Evolutionary conservation across 1,139 yeast genomes (phyloP), one percentile per base, ranked within the genome.

Genomic region (Wickerhamomyces sp.): DNA sequence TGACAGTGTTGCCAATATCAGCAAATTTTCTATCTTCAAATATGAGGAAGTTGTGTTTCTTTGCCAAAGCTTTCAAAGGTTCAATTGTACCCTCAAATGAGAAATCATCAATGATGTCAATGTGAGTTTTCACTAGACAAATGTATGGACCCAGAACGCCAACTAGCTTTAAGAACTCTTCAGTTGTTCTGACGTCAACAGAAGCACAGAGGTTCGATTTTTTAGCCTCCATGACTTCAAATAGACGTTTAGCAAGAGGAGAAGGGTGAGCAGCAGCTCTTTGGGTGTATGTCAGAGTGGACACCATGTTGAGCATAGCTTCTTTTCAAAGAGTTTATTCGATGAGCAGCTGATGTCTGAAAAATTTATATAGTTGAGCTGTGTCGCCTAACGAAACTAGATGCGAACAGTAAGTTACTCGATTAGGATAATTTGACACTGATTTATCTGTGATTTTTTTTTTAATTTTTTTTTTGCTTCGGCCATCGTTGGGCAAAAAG

Each of bases 1-100:
- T 89, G 34, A 91, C 98, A 2, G 98, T 93, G 54, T 88, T 87
- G n/a, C 99, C 99, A 52, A 93, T 93, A 60, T 93, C 99, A 20
- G 98, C 98, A 62, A 93, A 93, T 65, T 93, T 93, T 47, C 99
- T 75, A 62, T 89, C 98, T 62, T 89, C 98, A 55, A 89, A 89
- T 45, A 89, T 81, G 70, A 91, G 63, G 51, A 89, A 89, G 44
- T 82, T 74, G 62, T 88, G 91, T 55, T 85, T 84, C 47, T 72
- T 63, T 8, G 95, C 75, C 23, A 89, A 66, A 38, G 59, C 75
- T 42, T 82, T 60, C 45, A 93, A 64, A 4, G 96, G 97, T 10
- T 60, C 59, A 20, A 91, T 72, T 1, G 97, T 88, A 1, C 71
- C 74, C 38, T 85, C 95, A 54, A 78, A 81, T 1, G 85, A 66